These are phyloP conservation scores for Lachancea thermotolerans DNA, from an alignment of 805 yeast genomes.

Conservation along the genomic window DNA sequence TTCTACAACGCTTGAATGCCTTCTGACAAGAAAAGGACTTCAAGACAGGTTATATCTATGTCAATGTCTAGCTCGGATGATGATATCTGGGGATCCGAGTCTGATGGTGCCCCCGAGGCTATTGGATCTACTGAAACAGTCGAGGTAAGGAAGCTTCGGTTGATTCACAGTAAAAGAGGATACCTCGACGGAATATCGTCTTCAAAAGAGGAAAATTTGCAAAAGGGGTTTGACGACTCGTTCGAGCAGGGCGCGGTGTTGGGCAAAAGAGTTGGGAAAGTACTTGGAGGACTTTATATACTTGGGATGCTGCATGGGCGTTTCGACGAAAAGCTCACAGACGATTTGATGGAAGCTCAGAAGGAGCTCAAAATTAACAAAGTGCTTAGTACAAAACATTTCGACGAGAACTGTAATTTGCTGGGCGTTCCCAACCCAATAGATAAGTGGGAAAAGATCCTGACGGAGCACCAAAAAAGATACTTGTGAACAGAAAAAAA, in stretches of 20 bases:
- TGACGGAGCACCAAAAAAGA: constrained; percentile 14
- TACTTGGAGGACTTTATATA: constrained; percentile 48
- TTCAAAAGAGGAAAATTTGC: constrained; percentile 64
- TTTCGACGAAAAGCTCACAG: constrained; percentile 13
- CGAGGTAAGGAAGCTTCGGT: constrained; percentile 38
- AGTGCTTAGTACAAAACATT: constrained; percentile 49
- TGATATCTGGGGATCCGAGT: constrained; percentile 24
- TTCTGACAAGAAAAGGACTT: no score
- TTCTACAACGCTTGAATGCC: no score
- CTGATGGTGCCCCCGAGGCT: constrained; percentile 8
- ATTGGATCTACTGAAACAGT: constrained; percentile 7
- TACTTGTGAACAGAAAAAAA: constrained; percentile 6
- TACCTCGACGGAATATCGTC: constrained; percentile 71
- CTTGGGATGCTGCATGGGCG: constrained; percentile 18
- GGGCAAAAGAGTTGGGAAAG: constrained; percentile 59
- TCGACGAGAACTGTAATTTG: constrained; percentile 43
- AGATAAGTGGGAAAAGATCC: constrained; percentile 38
- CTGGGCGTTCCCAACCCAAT: constrained; percentile 31
- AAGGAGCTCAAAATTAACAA: constrained; percentile 52
- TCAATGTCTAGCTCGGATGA: constrained; percentile 7
- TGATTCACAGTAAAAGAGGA: constrained; percentile 72
- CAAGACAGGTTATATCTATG: no score
- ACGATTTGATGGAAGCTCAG: constrained; percentile 35
- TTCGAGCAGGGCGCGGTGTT: constrained; percentile 68
- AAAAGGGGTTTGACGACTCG: constrained; percentile 75